phyloP scores from a whole-genome alignment of 139 green algal genomes.

The Chlamydomonas sp. region DNA sequence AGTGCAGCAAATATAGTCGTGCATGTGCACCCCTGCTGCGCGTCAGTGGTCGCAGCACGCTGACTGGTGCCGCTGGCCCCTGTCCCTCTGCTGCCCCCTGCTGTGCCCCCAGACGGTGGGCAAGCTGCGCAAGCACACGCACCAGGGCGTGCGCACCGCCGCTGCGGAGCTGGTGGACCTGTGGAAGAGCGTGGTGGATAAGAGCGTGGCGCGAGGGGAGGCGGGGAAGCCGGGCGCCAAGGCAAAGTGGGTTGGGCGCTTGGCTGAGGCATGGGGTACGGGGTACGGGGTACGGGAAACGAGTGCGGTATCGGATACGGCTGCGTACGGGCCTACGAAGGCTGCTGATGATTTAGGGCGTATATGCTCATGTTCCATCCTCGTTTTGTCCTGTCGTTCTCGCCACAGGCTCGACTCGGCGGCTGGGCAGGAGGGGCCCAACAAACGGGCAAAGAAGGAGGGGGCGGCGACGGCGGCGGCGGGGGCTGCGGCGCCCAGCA shows the following conservation, averaged over 20 bases:
- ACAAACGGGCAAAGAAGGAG: slow-evolving; percentile 26
- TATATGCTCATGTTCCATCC: too few relatives aligned
- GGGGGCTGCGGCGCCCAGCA: not conserved
- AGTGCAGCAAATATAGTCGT: too few relatives aligned
- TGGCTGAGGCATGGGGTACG: not conserved
- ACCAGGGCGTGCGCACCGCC: not conserved
- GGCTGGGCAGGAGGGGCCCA: not conserved
- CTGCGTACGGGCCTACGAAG: too few relatives aligned
- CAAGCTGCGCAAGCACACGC: slow-evolving; percentile 39
- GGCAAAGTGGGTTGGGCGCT: slow-evolving; percentile 8
- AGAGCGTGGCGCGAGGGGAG: not conserved
- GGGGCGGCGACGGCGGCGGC: not conserved
- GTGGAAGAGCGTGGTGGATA: slow-evolving; percentile 37
- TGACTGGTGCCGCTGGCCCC: too few relatives aligned
- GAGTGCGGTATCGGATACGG: not conserved
- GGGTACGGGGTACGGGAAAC: not conserved
- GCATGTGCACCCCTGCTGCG: too few relatives aligned
- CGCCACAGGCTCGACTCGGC: too few relatives aligned
- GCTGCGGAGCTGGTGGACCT: slow-evolving; percentile 23
- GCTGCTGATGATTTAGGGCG: too few relatives aligned
- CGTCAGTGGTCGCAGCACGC: too few relatives aligned
- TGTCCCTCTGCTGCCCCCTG: not conserved
- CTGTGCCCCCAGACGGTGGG: slow-evolving; percentile 21
- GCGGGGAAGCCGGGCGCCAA: not conserved
- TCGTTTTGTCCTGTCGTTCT: too few relatives aligned